Base-by-base conservation (phyloP, 371 early-diverging fungal species). In the Mucor ambiguus region DNA sequence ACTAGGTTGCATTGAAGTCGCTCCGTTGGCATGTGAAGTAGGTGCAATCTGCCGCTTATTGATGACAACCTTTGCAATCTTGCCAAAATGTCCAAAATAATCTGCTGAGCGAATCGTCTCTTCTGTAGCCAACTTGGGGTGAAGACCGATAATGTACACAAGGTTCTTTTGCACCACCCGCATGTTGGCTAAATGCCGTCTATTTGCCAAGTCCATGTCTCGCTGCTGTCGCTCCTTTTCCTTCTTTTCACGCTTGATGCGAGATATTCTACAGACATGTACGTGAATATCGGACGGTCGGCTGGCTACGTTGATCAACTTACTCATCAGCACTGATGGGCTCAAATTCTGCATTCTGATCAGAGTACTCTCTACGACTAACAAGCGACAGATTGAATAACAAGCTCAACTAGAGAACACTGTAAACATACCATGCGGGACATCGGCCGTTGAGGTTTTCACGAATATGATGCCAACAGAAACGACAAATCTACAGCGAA, bases 81-180 rank as follows among this genome's bases (percentile, higher is more conserved):
- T 95, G 49, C 98, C 98, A 80, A 91, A 97, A 77, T 96, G 95
- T 22, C 96, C 97, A 86, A 98, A 97, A 72, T 94, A 95, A 49
- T 97, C 96, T 60, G 85, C 82, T 63, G 54, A 89, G 82, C 65
- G 92, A 71, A 62, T 56, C 49, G 67, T 55, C 78, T 98, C 97
- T 73, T 96, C 96, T 2, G 87, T 90, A 2, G 92, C 91, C 16
- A 93, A 76, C 64, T 89, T 92, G 3, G 93, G 74, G 30, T 93
- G 93, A 46, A 98, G 74, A 6, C 96, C 96, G 64, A 96, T 90
- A 18, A 98, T 95, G 73, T 98, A 97, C 10, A 97, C 95, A 35
- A 98, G 80, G 70, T 95, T 97, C 80, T 94, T 96, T 76, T 96
- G 98, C 10, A 96, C 94, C 1, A 98, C 96, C 22, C 98, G 78